A percentile compares a stretch with the other conserved stretches of the same genome.
Conservation (phyloP, 441 rosid species). For the Erodium trifolium region DNA sequence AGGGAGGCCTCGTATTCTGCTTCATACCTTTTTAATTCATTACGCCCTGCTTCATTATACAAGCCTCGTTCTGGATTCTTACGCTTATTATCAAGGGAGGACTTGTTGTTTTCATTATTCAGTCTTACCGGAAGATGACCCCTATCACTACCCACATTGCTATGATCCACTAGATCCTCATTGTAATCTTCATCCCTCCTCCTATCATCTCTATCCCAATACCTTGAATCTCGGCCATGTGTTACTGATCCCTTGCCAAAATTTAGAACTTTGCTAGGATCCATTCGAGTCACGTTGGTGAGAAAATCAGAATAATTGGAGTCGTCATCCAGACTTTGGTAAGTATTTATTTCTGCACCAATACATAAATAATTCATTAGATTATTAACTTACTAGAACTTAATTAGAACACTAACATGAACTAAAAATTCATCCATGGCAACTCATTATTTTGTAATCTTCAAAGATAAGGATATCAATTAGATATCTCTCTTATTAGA, state of each 20-base stretch:
- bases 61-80: slow-evolving; percentile 35
- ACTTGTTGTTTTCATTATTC: slow-evolving; percentile 23
- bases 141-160: slow-evolving; percentile 18
- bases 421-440: not conserved
- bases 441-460: not conserved
- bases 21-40: slow-evolving; percentile 73
- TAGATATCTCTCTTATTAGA: not conserved
- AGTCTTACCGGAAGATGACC: slow-evolving; percentile 20
- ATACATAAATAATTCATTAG: not conserved
- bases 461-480: not conserved
- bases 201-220: slow-evolving; percentile 94
- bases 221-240: slow-evolving; percentile 78
- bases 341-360: slow-evolving; percentile 33
- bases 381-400: slow-evolving; percentile 2
- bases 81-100: slow-evolving; percentile 16
- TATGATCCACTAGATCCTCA: slow-evolving; percentile 45
- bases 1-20: slow-evolving; percentile 74
- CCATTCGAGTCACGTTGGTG: slow-evolving; percentile 58
- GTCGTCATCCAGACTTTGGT: slow-evolving; percentile 30
- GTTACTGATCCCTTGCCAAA: slow-evolving; percentile 62
- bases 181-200: slow-evolving; percentile 78
- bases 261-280: slow-evolving; percentile 40
- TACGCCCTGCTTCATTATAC: slow-evolving; percentile 82
- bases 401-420: not conserved
- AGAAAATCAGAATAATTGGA: slow-evolving; percentile 60